phyloP scores from a whole-genome alignment of 2,329 filamentous ascomycete species.

The Coleophoma crateriformis region DNA sequence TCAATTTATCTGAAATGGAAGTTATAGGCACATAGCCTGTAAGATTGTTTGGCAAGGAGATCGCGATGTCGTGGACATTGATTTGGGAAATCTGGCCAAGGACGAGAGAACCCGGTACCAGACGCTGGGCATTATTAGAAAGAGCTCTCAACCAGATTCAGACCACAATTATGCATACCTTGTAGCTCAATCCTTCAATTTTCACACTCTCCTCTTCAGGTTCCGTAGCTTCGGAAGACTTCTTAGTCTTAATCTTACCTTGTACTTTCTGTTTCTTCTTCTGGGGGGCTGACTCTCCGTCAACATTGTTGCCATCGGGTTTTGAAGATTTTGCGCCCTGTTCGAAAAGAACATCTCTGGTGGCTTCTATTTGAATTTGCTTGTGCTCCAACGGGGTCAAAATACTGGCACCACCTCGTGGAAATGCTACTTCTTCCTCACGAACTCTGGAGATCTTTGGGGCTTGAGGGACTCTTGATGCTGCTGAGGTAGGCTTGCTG shows the following conservation, averaged over 20 bases:
- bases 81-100: slow-evolving; percentile 83
- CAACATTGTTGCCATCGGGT: slow-evolving; percentile 27
- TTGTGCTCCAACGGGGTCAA: slow-evolving; percentile 93
- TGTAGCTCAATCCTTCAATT: slow-evolving; percentile 85
- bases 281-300: slow-evolving; percentile 11
- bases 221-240: slow-evolving; percentile 42
- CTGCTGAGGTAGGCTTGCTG: slow-evolving; percentile 5
- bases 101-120: slow-evolving; percentile 80
- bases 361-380: slow-evolving; percentile 91
- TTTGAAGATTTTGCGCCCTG: slow-evolving; percentile 48
- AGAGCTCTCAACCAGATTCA: background rate
- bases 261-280: slow-evolving; percentile 53
- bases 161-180: slow-evolving; percentile 46
- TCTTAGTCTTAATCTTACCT: slow-evolving; percentile 44
- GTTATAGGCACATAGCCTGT: slow-evolving; percentile 85
- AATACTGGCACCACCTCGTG: slow-evolving; percentile 84
- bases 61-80: slow-evolving; percentile 69
- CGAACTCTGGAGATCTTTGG: slow-evolving; percentile 39
- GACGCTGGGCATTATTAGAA: slow-evolving; percentile 51
- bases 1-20: slow-evolving; percentile 80
- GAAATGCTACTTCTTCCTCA: slow-evolving; percentile 86
- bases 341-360: slow-evolving; percentile 86
- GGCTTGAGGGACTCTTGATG: slow-evolving; percentile 11
- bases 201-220: slow-evolving; percentile 51
- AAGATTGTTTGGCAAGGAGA: slow-evolving; percentile 89